A percentile compares a stretch with the other conserved stretches of the same genome.
Evolutionary conservation across 768 basidiomycete genomes (phyloP).

Genomic region (Gymnopilus junonius): DNA sequence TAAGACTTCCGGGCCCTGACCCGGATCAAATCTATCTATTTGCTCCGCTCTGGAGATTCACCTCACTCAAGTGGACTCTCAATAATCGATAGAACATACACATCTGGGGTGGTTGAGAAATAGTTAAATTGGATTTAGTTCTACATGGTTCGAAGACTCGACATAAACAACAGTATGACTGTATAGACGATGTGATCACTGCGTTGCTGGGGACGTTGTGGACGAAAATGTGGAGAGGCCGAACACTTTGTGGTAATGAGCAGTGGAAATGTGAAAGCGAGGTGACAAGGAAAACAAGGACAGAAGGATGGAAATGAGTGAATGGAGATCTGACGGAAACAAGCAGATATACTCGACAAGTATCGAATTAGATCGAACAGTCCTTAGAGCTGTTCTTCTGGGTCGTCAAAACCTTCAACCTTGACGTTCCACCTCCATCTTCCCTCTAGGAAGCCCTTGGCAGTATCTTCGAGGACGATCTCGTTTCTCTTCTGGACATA

Average conservation of each 20-base stretch:
- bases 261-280: not conserved
- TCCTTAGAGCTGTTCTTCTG: slow-evolving; percentile 30
- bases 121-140: not conserved
- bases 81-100: no score
- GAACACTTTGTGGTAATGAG: not conserved
- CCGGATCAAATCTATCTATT: no score
- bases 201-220: not conserved
- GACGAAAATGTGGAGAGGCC: not conserved
- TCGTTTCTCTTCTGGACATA: slow-evolving; percentile 98
- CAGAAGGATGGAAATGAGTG: not conserved
- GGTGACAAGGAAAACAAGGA: not conserved
- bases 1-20: no score
- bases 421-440: slow-evolving; percentile 81
- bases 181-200: not conserved
- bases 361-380: not conserved
- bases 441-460: slow-evolving; percentile 84
- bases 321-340: not conserved
- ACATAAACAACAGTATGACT: not conserved
- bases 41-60: no score
- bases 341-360: no score
- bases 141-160: not conserved
- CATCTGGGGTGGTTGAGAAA: no score
- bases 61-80: no score
- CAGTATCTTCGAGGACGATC: slow-evolving; percentile 94
- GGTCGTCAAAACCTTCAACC: slow-evolving; percentile 73